phyloP scores from a whole-genome alignment of 352 stramenopile genomes.

The Pythium phragmitis region DNA sequence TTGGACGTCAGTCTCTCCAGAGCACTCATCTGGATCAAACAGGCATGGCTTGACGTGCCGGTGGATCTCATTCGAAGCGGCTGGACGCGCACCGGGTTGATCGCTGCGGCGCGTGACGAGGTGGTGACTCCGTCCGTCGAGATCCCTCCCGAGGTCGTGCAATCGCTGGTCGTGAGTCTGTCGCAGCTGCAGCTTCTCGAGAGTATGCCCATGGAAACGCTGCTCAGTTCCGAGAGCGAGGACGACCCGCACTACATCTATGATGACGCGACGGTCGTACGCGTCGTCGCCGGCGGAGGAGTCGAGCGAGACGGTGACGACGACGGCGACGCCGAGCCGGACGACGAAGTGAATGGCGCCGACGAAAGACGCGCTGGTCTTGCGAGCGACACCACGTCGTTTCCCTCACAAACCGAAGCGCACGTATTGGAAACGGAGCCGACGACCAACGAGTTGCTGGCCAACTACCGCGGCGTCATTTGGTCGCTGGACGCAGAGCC shows the following conservation, averaged over 20 bases:
- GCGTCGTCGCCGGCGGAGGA: constrained; percentile 13
- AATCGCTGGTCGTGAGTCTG: constrained; percentile 27
- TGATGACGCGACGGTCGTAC: constrained; percentile 22
- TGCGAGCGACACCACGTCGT: not conserved
- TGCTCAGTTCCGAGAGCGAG: constrained; percentile 14
- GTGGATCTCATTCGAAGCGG: constrained; percentile 16
- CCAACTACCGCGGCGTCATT: constrained; percentile 25
- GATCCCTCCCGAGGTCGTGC: constrained; percentile 18
- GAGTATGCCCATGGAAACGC: constrained; percentile 18
- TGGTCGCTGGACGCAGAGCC: constrained; percentile 19
- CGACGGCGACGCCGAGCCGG: not conserved
- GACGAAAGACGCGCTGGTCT: not conserved
- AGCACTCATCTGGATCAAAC: constrained; percentile 21
- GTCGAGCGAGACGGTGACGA: constrained; percentile 2
- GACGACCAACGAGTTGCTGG: constrained; percentile 13
- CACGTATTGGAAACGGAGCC: constrained; percentile 4
- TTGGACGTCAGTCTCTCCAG: constrained; percentile 23
- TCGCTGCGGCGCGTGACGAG: not conserved
- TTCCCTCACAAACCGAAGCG: not conserved
- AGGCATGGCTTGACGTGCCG: constrained; percentile 23
- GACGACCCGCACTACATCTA: constrained; percentile 24
- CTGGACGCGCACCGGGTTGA: constrained; percentile 10
- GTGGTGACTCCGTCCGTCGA: not conserved
- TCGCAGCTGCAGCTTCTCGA: constrained; percentile 27
- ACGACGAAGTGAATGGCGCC: not conserved